Evolutionary conservation across 495 filamentous ascomycete genomes (phyloP).

Genomic region (Cercophora samala): DNA sequence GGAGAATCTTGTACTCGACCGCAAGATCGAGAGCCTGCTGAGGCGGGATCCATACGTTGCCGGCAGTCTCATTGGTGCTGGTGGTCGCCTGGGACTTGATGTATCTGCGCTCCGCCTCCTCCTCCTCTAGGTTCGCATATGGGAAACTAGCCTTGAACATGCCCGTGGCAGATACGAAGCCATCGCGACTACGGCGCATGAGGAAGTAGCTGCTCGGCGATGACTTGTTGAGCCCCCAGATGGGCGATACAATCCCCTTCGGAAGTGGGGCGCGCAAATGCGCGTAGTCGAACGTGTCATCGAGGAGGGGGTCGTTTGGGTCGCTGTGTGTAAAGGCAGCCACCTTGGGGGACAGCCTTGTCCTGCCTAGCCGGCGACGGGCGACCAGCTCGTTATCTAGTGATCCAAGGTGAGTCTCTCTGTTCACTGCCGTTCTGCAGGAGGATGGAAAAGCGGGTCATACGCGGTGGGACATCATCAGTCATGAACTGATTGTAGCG

Average conservation of each 20-base stretch:
- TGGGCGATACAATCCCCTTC: conserved; percentile 81
- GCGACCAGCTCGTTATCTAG: conserved; percentile 78
- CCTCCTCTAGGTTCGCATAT: conserved; percentile 80
- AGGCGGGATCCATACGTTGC: conserved; percentile 89
- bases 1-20: conserved; percentile 70
- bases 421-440: conserved; percentile 30
- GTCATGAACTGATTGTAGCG: conserved; percentile 73
- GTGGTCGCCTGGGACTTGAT: conserved; percentile 75
- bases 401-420: conserved; percentile 24
- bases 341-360: conserved; percentile 77
- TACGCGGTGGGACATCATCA: conserved; percentile 66
- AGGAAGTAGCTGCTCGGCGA: conserved; percentile 90
- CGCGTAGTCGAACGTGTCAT: conserved; percentile 90
- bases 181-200: conserved; percentile 94
- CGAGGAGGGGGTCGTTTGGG: conserved; percentile 66
- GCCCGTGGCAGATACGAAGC: conserved; percentile 90
- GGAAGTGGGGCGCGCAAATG: conserved; percentile 90
- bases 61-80: conserved; percentile 86
- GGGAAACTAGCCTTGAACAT: conserved; percentile 99
- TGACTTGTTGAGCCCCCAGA: conserved; percentile 62
- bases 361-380: conserved; percentile 86
- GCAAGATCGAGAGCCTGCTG: conserved; percentile 77
- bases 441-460: conserved; percentile 20
- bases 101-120: conserved; percentile 80
- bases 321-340: conserved; percentile 58